Percentiles rank a stretch among this genome's conserved stretches.
Conservation (phyloP, 1,139 yeast species). For the Saccharomycopsis phalli region DNA sequence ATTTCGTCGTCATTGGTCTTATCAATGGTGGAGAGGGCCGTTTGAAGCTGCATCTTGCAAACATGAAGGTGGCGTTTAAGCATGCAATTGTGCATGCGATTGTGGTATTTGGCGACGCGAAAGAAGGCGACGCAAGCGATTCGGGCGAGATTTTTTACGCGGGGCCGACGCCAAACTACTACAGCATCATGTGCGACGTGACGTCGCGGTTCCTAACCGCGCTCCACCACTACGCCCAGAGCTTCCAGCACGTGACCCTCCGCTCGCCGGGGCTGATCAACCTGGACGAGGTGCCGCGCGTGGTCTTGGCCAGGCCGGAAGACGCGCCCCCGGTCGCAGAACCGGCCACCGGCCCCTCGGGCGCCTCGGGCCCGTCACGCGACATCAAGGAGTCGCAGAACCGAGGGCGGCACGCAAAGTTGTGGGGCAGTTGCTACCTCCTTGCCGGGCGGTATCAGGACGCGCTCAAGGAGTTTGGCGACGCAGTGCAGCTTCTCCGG, state of each 20-base stretch:
- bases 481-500: conserved; percentile 53
- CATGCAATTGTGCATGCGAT: conserved; percentile 55
- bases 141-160: no score
- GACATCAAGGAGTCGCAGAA: conserved; percentile 45
- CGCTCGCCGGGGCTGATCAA: conserved; percentile 65
- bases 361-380: conserved; percentile 23
- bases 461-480: conserved; percentile 65
- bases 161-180: conserved; percentile 29
- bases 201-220: conserved; percentile 54
- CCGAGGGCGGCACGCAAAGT: conserved; percentile 67
- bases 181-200: conserved; percentile 67
- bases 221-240: conserved; percentile 59
- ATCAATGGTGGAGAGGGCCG: conserved; percentile 35
- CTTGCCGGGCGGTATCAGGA: conserved; percentile 71
- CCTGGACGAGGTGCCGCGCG: conserved; percentile 35
- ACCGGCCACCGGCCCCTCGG: conserved; percentile 24
- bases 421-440: conserved; percentile 66
- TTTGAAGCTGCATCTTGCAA: conserved; percentile 27
- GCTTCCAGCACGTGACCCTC: conserved; percentile 61
- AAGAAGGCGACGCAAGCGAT: not conserved
- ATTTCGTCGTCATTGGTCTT: conserved; percentile 59
- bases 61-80: conserved; percentile 40
- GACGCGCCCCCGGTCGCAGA: conserved; percentile 15
- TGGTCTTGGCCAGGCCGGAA: conserved; percentile 20
- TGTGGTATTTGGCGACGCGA: conserved; percentile 40